phyloP scores from a whole-genome alignment of 768 basidiomycete genomes.

The Russula griseocarnosa region DNA sequence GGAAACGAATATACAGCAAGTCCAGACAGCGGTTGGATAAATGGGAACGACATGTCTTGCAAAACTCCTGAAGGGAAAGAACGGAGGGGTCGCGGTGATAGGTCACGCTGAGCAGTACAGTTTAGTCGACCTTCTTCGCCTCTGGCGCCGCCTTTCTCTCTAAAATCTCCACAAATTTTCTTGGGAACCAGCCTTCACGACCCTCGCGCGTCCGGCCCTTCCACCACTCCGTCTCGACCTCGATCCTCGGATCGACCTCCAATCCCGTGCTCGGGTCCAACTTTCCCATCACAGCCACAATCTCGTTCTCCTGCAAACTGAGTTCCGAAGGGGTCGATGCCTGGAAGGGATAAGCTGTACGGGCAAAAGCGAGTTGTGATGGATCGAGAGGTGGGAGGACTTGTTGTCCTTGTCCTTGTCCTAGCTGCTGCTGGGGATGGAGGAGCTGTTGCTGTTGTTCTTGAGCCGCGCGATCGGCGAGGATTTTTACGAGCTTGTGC shows the following conservation, averaged over 20 bases:
- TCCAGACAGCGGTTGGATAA: neutral
- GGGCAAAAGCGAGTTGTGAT: constrained; percentile 73
- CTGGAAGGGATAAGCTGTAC: constrained; percentile 75
- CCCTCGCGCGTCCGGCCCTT: constrained; percentile 89
- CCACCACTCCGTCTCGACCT: constrained; percentile 83
- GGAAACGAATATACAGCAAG: neutral
- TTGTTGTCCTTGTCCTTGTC: constrained; percentile 5
- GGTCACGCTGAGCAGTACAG: too few relatives aligned
- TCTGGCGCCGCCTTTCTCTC: constrained; percentile 41
- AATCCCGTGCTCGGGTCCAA: constrained; percentile 63
- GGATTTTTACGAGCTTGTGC: constrained; percentile 78
- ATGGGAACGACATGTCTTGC: neutral
- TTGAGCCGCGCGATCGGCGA: constrained; percentile 58
- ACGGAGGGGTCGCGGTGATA: neutral
- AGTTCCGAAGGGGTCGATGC: constrained; percentile 76
- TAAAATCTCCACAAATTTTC: constrained; percentile 77
- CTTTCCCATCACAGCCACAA: constrained; percentile 87
- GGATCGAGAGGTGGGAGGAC: constrained; percentile 68
- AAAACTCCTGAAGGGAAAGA: neutral
- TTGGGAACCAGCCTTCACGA: constrained; percentile 91
- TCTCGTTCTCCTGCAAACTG: constrained; percentile 79
- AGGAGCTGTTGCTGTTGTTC: constrained; percentile 39
- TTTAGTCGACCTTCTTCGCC: constrained; percentile 42
- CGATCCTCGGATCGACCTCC: constrained; percentile 62
- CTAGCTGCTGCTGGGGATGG: neutral